Evolutionary conservation across 345 rosid species (phyloP).

Genomic region (Melastoma malabathricum): DNA sequence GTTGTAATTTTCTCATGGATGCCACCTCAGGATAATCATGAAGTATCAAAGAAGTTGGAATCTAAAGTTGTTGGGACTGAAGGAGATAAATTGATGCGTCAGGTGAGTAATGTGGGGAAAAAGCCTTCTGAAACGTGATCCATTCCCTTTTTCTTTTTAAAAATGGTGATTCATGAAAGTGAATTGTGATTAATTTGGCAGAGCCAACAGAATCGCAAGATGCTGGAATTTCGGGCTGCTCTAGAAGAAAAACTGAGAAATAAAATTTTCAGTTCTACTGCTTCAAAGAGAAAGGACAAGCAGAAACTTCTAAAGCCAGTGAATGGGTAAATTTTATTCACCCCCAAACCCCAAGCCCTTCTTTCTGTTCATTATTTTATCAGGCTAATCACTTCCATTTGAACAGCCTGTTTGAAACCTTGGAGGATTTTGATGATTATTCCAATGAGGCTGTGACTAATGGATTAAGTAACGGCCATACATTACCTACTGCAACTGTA

Average conservation of each 20-base stretch:
- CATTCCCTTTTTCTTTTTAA: too few species aligned
- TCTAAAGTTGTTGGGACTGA: not conserved
- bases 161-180: too few species aligned
- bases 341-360: not conserved
- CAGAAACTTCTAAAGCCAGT: conserved; percentile 37
- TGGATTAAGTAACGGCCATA: conserved; percentile 15
- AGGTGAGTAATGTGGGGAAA: not conserved
- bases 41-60: not conserved
- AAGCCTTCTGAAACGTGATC: not conserved
- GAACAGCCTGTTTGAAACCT: conserved; percentile 60
- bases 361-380: conserved; percentile 4
- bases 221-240: conserved; percentile 74
- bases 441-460: conserved; percentile 23
- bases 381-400: conserved; percentile 3
- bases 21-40: not conserved
- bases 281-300: conserved; percentile 31
- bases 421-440: conserved; percentile 75
- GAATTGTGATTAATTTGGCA: conserved; percentile 15
- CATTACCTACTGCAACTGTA: conserved; percentile 14
- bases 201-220: conserved; percentile 59
- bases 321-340: conserved; percentile 32
- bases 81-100: not conserved
- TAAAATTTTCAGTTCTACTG: conserved; percentile 28
- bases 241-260: conserved; percentile 71
- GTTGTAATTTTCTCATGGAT: too few species aligned